Evolutionary conservation across 1,284 basidiomycete species (phyloP), one percentile per base, ranked within the genome.

Genomic region (Hypsizygus ulmarius): DNA sequence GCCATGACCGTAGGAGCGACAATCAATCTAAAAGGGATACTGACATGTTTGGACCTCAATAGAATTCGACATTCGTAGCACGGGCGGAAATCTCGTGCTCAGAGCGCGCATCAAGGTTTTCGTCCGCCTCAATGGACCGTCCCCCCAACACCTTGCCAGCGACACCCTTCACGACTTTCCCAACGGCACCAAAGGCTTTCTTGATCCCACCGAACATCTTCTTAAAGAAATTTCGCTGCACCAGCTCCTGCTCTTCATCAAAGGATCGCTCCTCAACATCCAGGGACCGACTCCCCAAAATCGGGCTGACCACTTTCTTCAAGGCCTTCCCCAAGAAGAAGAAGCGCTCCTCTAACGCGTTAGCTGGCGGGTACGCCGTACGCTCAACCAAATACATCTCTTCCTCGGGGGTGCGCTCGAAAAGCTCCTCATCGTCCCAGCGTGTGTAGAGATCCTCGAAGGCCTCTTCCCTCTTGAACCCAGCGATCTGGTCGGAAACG

Each of bases 61-160:
- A 43, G 27, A 43, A 21, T 35, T 43, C 41, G 30, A 29, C 43
- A 35, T 47, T 47, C 28, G 12, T 12, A 36, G 36, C 37, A 27
- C 42, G 14, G 16, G 25, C 16, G 7, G 3, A 25, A 7, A 25
- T 25, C 21, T 25, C 21, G 3, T 25, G 3, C 21, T 25, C 21
- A 25, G 21, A 3, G 21, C 21, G 21, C 3, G 21, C 21, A 25
- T 16, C 44, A 21, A 45, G 45, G 4, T 11, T 19, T n/a, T 47
- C 34, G 15, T 30, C 39, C 41, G 40, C 43, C 29, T 38, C 35
- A 14, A 12, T 28, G 7, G 34, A 34, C n/a, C 29, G 21, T 12
- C 29, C 25, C 0, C 34, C 35, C 9, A 34, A 30, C 8, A 40
- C 15, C 32, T 44, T 49, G 11, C 37, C n/a, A 16, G 42, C 29